Evolutionary conservation across 805 yeast species (phyloP).

Genomic region (Metschnikowia santaceciliae): DNA sequence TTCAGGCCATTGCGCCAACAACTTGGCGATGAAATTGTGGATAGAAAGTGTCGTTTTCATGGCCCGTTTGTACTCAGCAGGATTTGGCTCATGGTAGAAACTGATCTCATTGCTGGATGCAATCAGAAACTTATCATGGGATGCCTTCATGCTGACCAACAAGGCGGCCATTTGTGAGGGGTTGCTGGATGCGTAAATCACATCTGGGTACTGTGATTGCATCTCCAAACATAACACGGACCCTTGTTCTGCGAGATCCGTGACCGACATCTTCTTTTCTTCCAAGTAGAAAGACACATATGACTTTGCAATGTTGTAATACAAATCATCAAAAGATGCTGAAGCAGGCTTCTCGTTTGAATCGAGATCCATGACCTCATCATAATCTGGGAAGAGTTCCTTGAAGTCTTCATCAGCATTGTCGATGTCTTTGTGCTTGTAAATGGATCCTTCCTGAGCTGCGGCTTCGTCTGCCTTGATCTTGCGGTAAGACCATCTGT

Average conservation of each 20-base stretch:
- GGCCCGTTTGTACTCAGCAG: conserved; percentile 59
- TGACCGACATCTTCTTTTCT: conserved; percentile 7
- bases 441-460: conserved; percentile 58
- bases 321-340: conserved; percentile 40
- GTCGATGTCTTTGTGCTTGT: conserved; percentile 58
- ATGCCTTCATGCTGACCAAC: conserved; percentile 19
- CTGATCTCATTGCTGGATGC: conserved; percentile 28
- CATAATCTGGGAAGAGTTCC: conserved; percentile 83
- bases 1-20: conserved; percentile 83
- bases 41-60: conserved; percentile 40
- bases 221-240: conserved; percentile 14
- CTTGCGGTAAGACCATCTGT: conserved; percentile 77
- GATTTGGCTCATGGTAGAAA: conserved; percentile 61
- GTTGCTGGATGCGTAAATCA: conserved; percentile 16
- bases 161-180: conserved; percentile 21
- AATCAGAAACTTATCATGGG: conserved; percentile 18
- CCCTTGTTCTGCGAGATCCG: conserved; percentile 12
- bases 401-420: conserved; percentile 80
- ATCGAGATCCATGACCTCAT: conserved; percentile 47
- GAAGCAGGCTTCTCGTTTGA: conserved; percentile 15
- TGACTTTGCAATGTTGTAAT: conserved; percentile 44
- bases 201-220: conserved; percentile 5
- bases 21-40: conserved; percentile 30
- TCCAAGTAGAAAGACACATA: conserved; percentile 44
- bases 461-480: conserved; percentile 62